A percentile compares a stretch with the other conserved stretches of the same genome.
phyloP scores from a whole-genome alignment of 306 rosid species.

The Casuarina cunninghamiana region DNA sequence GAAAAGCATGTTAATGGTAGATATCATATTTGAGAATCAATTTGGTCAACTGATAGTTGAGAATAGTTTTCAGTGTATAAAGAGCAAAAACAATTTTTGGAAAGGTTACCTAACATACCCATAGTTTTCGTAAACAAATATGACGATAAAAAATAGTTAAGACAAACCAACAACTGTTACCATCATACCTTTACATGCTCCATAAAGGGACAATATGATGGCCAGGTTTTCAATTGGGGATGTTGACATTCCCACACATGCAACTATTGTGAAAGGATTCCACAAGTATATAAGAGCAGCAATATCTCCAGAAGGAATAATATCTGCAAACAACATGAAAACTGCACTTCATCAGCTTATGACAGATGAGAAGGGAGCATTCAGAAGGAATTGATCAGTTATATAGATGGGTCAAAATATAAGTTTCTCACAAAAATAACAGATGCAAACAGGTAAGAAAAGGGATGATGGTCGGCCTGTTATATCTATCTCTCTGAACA shows the following conservation, averaged over 20 bases:
- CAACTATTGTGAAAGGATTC: slow-evolving; percentile 58
- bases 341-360: slow-evolving; percentile 24
- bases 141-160: not conserved
- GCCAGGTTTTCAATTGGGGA: slow-evolving; percentile 56
- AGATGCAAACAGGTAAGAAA: not conserved
- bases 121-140: too few species aligned
- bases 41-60: too few species aligned
- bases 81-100: too few species aligned
- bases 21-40: too few species aligned
- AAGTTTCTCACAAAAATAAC: not conserved
- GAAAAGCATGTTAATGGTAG: too few species aligned
- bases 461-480: not conserved
- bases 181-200: slow-evolving; percentile 52
- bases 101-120: too few species aligned
- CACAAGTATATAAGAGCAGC: slow-evolving; percentile 58
- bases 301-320: slow-evolving; percentile 49
- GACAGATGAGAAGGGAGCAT: not conserved
- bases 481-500: too few species aligned
- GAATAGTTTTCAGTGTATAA: too few species aligned
- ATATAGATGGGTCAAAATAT: not conserved
- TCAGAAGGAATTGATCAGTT: not conserved
- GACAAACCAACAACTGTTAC: slow-evolving; percentile 9
- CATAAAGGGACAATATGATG: slow-evolving; percentile 43
- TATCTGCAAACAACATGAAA: slow-evolving; percentile 35
- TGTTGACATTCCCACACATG: slow-evolving; percentile 63